Percentiles rank a stretch among this genome's conserved stretches.
phyloP scores from a whole-genome alignment of 352 stramenopile species.

The Thraustotheca clavata region DNA sequence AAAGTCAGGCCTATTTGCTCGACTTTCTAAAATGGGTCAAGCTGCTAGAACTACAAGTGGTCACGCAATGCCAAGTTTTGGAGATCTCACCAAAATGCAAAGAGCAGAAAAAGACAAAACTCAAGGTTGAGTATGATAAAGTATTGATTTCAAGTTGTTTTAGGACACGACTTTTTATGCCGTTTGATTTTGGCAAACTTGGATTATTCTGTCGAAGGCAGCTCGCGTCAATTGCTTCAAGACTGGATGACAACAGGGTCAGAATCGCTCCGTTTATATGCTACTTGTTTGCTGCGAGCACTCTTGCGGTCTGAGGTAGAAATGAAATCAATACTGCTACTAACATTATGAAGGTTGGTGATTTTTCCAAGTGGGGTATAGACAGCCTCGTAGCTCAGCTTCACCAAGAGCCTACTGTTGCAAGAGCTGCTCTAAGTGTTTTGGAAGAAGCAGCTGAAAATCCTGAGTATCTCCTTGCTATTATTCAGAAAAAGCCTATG shows the following conservation, averaged over 20 bases:
- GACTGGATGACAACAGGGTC: constrained; percentile 84
- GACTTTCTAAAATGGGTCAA: constrained; percentile 79
- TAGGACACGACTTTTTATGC: constrained; percentile 81
- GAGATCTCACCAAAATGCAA: constrained; percentile 17
- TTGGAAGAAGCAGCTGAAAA: constrained; percentile 81
- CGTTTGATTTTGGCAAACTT: constrained; percentile 81
- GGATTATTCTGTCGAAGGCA: constrained; percentile 83
- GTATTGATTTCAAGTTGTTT: background rate
- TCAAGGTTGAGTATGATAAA: background rate
- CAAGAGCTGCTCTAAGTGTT: constrained; percentile 78
- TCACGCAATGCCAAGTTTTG: constrained; percentile 1
- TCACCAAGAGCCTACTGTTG: constrained; percentile 77
- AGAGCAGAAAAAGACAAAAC: constrained; percentile 17
- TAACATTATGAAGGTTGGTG: constrained; percentile 20
- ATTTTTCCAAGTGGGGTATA: constrained; percentile 85
- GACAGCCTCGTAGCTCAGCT: constrained; percentile 78
- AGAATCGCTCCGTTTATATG: constrained; percentile 74
- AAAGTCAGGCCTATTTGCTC: constrained; percentile 83
- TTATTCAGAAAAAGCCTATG: constrained; percentile 71
- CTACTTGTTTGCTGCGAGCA: constrained; percentile 72
- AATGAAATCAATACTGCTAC: background rate
- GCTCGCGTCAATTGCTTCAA: constrained; percentile 76
- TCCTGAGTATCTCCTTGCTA: constrained; percentile 68
- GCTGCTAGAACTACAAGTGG: constrained; percentile 21
- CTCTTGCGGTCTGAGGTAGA: constrained; percentile 76